A percentile compares a stretch with the other conserved stretches of the same genome.
Evolutionary conservation across 345 rosid genomes (phyloP).

Genomic region (Moringa oleifera): DNA sequence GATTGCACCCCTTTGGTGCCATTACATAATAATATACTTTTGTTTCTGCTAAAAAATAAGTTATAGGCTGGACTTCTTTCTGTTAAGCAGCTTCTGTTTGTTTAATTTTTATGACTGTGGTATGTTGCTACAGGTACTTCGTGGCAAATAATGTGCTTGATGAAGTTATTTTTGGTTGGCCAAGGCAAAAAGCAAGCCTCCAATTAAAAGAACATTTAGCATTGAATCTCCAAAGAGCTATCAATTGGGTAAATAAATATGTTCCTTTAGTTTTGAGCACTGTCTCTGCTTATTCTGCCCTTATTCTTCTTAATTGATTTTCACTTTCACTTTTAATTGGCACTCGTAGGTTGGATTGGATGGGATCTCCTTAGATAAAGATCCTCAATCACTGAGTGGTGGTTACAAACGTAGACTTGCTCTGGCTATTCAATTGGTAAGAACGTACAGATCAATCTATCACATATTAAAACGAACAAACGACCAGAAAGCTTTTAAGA

Average conservation of each 20-base stretch:
- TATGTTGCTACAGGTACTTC: slow-evolving; percentile 54
- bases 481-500: neutral
- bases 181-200: slow-evolving; percentile 62
- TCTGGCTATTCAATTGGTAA: slow-evolving; percentile 81
- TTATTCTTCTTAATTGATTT: slow-evolving; percentile 2
- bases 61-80: too few relatives aligned
- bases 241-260: slow-evolving; percentile 81
- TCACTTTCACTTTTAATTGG: slow-evolving; percentile 14
- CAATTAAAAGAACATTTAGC: slow-evolving; percentile 62
- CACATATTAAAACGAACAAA: neutral
- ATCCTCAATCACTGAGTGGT: slow-evolving; percentile 87
- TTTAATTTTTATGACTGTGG: neutral
- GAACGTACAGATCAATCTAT: slow-evolving; percentile 17
- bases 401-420: slow-evolving; percentile 95
- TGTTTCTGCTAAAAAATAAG: too few relatives aligned
- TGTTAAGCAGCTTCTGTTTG: neutral
- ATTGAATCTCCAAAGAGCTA: slow-evolving; percentile 75
- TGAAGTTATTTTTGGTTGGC: slow-evolving; percentile 92
- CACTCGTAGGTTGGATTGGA: slow-evolving; percentile 73
- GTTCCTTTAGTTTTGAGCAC: slow-evolving; percentile 12
- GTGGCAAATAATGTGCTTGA: slow-evolving; percentile 83
- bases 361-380: slow-evolving; percentile 71
- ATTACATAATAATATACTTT: too few relatives aligned
- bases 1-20: too few relatives aligned
- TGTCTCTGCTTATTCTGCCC: slow-evolving; percentile 7